Base-by-base conservation (phyloP, 495 filamentous ascomycete genomes). In the Oidiodendron maius region DNA sequence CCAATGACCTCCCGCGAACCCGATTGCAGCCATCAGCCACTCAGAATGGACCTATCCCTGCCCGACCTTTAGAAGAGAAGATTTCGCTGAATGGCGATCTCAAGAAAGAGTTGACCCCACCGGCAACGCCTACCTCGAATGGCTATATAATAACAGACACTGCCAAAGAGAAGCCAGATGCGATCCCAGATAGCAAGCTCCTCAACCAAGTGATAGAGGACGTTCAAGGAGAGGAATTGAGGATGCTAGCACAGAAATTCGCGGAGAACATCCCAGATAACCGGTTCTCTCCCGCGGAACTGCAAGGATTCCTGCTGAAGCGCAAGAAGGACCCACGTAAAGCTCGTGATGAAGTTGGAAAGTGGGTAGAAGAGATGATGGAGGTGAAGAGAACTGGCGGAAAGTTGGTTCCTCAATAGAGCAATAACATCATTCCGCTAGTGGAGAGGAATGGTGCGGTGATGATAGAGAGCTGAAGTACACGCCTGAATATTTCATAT, bases 291-390 rank as follows among this genome's bases (percentile, higher is more conserved):
- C 83, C 84, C 0, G 85, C 84, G 3, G 81, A 88, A 59, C 75
- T 89, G 38, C 84, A 88, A 60, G 82, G 81, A 2, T 86, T 78
- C 58, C 59, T 88, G 21, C 61, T 87, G 15, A 80, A 75, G 55
- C 64, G 80, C 39, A 84, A 83, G 62, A 80, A 78, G 57, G 67
- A 70, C 32, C 83, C 84, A 13, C 62, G 67, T 26, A 65, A 65
- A 40, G 83, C 84, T 23, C 49, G 83, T n/a, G 61, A 59, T 15
- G 72, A 80, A 51, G 75, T 75, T 0, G 71, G 63, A 18, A 53
- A 22, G 11, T 89, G 84, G 84, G 71, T 74, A 3, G 63, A 67
- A 16, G 69, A 65, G 8, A 58, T 74, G 53, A 15, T 75, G 16
- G 58, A 62, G 55, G 76, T 70, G 60, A 61, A 61, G 51, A 62